Conservation (phyloP, 179 eudicot species). For the Spinacia oleracea region DNA sequence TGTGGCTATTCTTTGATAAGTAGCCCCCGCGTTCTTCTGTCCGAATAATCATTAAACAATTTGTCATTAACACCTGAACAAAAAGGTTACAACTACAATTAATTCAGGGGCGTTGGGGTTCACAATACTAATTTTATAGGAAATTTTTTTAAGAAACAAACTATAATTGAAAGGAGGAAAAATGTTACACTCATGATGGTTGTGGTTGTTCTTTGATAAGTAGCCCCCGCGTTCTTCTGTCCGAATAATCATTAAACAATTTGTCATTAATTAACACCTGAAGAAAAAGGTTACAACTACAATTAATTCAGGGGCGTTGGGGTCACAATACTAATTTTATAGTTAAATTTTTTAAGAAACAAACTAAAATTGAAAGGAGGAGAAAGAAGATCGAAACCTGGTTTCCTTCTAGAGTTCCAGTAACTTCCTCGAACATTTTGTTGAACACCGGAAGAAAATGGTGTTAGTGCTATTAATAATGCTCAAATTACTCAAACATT, state of each 20-base stretch:
- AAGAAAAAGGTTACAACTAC: slow-evolving; percentile 10
- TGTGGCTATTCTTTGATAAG: no score
- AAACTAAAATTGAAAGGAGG: background rate
- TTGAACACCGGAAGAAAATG: no score
- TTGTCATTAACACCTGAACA: slow-evolving; percentile 50
- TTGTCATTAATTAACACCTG: slow-evolving; percentile 52
- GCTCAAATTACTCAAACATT: no score
- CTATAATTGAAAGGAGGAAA: no score
- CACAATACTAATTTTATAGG: no score
- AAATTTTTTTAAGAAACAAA: no score
- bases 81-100: background rate
- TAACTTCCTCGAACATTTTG: slow-evolving; percentile 61
- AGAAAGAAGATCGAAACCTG: slow-evolving; percentile 32
- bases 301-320: background rate
- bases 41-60: slow-evolving; percentile 63
- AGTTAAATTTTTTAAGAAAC: background rate
- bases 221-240: no score
- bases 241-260: slow-evolving; percentile 63
- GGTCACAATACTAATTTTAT: background rate
- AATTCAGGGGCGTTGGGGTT: background rate
- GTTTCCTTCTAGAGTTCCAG: slow-evolving; percentile 55
- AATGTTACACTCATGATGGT: no score
- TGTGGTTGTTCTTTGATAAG: no score
- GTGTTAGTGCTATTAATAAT: no score
- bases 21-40: no score